Base-by-base conservation (phyloP, 768 basidiomycete species). In the Auricularia sp. region DNA sequence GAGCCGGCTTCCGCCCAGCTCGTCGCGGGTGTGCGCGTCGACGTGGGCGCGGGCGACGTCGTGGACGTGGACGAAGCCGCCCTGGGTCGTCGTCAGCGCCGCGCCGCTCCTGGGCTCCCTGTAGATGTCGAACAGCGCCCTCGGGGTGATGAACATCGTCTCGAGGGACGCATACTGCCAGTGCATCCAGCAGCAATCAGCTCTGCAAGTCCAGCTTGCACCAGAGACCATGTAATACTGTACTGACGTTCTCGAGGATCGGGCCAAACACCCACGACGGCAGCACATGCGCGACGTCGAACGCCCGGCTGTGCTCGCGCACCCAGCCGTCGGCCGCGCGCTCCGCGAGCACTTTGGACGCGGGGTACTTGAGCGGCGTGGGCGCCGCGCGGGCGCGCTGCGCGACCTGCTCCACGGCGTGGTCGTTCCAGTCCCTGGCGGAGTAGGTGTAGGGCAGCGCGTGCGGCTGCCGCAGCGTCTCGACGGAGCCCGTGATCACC, bases 401-500 rank as follows among this genome's bases (percentile, higher is more conserved):
- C 47, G 11, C 47, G 47, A 51, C 47, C 16, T 18, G 6, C 6
- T 3, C 10, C 2, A 51, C 47, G 21, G 47, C 47, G 18, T 10
- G 6, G 47, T 51, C 47, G 47, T 51, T 51, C 47, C 47, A 51
- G 16, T 51, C 47, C 11, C 47, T 1, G 18, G 14, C 7, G 6
- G 47, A 18, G 47, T 18, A 51, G 6, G 47, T 21, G 16, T 51
- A 51, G 1, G 18, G 18, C 10, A 5, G 47, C 6, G 8, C 18
- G 6, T 16, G 18, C 6, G 18, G 14, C 14, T 21, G 10, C 18
- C 11, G 21, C 11, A 51, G 11, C 11, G 18, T 12, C 18, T 5
- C 47, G 6, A 51, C 16, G 18, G 73, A 73, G 18, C 69, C 70
- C 35, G 76, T 77, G 64, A 76, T 68, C 35, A 76, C 72, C 5